Base-by-base conservation (phyloP, 768 basidiomycete species). In the Cystobasidium onofrii region DNA sequence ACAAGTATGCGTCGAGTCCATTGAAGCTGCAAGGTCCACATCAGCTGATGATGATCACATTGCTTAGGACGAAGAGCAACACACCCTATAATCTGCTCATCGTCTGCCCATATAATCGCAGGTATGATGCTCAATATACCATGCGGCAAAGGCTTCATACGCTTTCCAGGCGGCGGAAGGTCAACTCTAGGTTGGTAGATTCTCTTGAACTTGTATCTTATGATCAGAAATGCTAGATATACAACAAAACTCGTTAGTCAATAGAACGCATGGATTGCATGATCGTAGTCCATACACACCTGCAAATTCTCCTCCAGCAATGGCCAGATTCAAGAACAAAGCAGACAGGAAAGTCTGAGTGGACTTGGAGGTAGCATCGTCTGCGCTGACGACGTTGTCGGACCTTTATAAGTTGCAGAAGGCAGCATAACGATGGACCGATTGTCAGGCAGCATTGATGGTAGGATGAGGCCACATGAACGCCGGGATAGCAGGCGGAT, bases 1-100 rank as follows among this genome's bases (percentile, higher is more conserved):
- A 99, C 79, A 94, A 88, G 82, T 95, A 99, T 18, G 92, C 90
- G 80, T 98, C 95, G 73, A 90, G 83, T 29, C 92, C 92, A 75
- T 92, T 93, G 79, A 86, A 85, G 18, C 89, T 85, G 96, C 88
- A 83, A 78, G 87, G 61, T 88, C 87, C 54, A 43, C 88, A 84
- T 81, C 90, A 97, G 66, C 4, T 4, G n/a, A 23, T 15, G 12
- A 31, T 23, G 23, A 13, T n/a, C 23, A 78, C 89, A 97, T 79
- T 92, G 88, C 82, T 93, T 96, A 20, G 92, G 90, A 80, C 96
- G 92, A 72, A 89, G 83, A 27, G 90, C 91, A 74, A 91, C 92
- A 79, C 86, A 86, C n/a, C 82, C 78, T 74, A 86, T 87, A 73
- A 91, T 87, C 31, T 84, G 84, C 34, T 82, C 81, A 78, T 88